Conservation (phyloP, 2,329 filamentous ascomycete genomes). For the Purpureocillium takamizusanense region DNA sequence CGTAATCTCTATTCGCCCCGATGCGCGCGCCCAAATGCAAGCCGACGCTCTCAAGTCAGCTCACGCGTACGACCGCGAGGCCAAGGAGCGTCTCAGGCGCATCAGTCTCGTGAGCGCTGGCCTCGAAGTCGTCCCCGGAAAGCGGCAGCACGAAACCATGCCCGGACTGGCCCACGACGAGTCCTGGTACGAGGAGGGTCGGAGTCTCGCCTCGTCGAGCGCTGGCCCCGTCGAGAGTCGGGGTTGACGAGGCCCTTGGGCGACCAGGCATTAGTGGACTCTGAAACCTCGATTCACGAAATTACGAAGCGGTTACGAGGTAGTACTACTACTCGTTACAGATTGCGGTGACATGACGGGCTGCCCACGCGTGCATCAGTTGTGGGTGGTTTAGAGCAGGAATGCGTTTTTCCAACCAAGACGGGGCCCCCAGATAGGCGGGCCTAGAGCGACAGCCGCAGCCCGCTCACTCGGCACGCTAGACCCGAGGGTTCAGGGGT, state of each 20-base stretch:
- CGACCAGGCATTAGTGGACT: too few relatives aligned
- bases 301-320: too few relatives aligned
- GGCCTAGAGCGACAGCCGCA: background rate
- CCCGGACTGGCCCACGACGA: conserved; percentile 16
- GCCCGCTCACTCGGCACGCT: background rate
- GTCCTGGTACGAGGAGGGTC: conserved; percentile 22
- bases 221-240: conserved; percentile 3
- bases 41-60: conserved; percentile 58
- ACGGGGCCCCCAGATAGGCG: too few relatives aligned
- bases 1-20: conserved; percentile 60
- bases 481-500: conserved; percentile 9
- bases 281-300: too few relatives aligned
- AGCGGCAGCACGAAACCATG: conserved; percentile 9
- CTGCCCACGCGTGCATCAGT: too few relatives aligned
- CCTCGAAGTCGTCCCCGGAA: conserved; percentile 48
- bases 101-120: conserved; percentile 69
- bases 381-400: too few relatives aligned
- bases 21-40: conserved; percentile 64
- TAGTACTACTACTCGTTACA: too few relatives aligned
- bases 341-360: too few relatives aligned
- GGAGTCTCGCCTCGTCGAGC: background rate
- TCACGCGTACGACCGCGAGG: conserved; percentile 62
- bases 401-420: too few relatives aligned
- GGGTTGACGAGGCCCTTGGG: conserved; percentile 2
- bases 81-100: conserved; percentile 66